Percentiles rank a stretch among this genome's conserved stretches.
phyloP scores from a whole-genome alignment of 2,329 filamentous ascomycete species.

The Cladosporium oxysporum region DNA sequence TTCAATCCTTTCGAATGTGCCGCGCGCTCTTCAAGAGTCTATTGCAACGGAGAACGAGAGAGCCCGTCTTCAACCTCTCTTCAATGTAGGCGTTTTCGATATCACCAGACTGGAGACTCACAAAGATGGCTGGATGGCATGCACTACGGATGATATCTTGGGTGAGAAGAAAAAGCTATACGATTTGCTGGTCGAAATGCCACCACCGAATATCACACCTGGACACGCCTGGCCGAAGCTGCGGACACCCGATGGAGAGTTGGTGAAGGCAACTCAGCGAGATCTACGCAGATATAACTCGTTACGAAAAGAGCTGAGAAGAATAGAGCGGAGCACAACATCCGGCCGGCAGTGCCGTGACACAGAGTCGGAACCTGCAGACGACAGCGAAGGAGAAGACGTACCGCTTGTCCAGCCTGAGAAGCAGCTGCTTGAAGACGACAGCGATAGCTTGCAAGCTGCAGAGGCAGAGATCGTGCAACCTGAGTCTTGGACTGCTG shows the following conservation, averaged over 20 bases:
- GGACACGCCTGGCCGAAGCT: conserved; percentile 69
- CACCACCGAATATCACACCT: conserved; percentile 48
- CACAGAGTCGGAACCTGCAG: conserved; percentile 31
- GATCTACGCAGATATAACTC: conserved; percentile 79
- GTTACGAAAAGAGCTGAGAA: conserved; percentile 53
- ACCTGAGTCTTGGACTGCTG: conserved; percentile 64
- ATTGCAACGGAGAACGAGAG: conserved; percentile 62
- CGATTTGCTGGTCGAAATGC: conserved; percentile 85
- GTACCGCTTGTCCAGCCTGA: conserved; percentile 26
- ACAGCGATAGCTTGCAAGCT: conserved; percentile 23
- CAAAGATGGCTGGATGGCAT: conserved; percentile 81
- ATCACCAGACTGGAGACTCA: conserved; percentile 70
- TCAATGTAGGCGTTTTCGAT: conserved; percentile 90
- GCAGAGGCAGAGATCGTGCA: conserved; percentile 49
- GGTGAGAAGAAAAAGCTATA: conserved; percentile 83
- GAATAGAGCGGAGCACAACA: conserved; percentile 34
- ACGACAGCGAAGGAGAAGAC: conserved; percentile 15
- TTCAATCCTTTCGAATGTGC: conserved; percentile 88
- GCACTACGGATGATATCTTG: conserved; percentile 92
- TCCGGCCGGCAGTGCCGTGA: conserved; percentile 26
- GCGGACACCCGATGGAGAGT: conserved; percentile 61
- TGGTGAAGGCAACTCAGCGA: conserved; percentile 83
- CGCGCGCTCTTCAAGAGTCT: conserved; percentile 68
- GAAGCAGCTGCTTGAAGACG: conserved; percentile 19
- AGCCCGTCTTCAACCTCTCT: conserved; percentile 60